Base-by-base conservation (phyloP, 2,329 filamentous ascomycete genomes). In the Mycosphaerella arachidis region DNA sequence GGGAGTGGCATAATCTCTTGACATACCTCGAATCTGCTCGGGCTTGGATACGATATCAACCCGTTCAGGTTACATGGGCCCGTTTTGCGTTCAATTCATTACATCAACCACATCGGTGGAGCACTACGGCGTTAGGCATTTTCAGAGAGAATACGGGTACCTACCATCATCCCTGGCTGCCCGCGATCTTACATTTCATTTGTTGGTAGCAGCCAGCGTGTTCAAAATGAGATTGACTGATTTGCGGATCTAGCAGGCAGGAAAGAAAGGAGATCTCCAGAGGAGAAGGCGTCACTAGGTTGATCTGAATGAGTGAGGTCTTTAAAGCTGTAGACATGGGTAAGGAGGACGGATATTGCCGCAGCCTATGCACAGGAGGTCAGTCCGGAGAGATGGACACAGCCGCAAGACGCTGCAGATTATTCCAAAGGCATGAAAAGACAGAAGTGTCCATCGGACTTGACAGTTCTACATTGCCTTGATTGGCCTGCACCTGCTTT, bases 1-100 rank as follows among this genome's bases (percentile, higher is more conserved):
- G 65, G 69, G 55, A 8, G 51, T 61, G 59, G 53, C 53, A 16
- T 60, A 33, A 59, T 33, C 4, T 18, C 31, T 16, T 57, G n/a
- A 35, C 24, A 29, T 35, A 13, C 5, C 50, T 31, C 24, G 43
- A 48, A 33, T 40, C 48, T 54, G 46, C 43, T 57, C 29, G 20
- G 46, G 46, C 40, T 52, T 52, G 50, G 50, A 52, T 52, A 52
- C 30, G 30, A 27, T 27, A 50, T 20, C 24, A 29, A 27, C 20
- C 46, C 46, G 20, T 18, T 27, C 24, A 12, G 29, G 46, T 13
- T 30, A 50, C 29, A 27, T 12, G 13, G 46, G 24, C 9, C 13
- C n/a, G 12, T 50, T 50, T 29, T 13, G 6, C 29, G 3, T 29
- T 29, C 18, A 13, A 16, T 27, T 9, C 13, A 31, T 50, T 29